These are phyloP conservation scores for Russula sp. DNA, from an alignment of 768 basidiomycete genomes.

Conservation along the genomic window DNA sequence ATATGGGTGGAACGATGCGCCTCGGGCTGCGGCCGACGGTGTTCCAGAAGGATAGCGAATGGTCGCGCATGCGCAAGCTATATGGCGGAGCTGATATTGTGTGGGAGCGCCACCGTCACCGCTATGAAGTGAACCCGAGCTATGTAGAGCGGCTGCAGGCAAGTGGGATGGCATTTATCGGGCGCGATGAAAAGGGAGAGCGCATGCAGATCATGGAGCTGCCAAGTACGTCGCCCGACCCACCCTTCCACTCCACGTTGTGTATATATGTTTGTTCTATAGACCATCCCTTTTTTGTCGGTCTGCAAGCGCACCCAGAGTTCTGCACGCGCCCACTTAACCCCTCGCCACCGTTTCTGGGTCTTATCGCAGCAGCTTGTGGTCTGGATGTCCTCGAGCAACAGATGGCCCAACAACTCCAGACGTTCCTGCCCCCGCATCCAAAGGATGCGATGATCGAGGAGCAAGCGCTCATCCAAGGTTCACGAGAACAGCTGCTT, in stretches of 20 bases:
- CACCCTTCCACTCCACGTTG: background rate
- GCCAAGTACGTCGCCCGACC: constrained; percentile 45
- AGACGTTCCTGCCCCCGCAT: constrained; percentile 65
- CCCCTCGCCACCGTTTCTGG: constrained; percentile 95
- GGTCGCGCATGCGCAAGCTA: constrained; percentile 68
- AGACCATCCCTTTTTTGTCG: constrained; percentile 95
- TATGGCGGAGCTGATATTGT: constrained; percentile 78
- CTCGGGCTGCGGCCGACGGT: constrained; percentile 96
- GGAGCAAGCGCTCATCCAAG: constrained; percentile 49
- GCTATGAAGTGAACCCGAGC: constrained; percentile 92
- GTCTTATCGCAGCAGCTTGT: constrained; percentile 81
- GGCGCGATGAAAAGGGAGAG: constrained; percentile 93
- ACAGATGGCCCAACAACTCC: constrained; percentile 63
- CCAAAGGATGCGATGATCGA: constrained; percentile 68
- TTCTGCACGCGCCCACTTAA: constrained; percentile 98
- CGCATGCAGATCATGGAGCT: constrained; percentile 96
- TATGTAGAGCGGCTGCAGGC: constrained; percentile 66
- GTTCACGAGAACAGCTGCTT: constrained; percentile 25
- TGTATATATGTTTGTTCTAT: background rate
- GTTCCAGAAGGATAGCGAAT: constrained; percentile 68
- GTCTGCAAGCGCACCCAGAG: constrained; percentile 95
- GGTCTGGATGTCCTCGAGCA: constrained; percentile 52
- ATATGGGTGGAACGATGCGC: constrained; percentile 99
- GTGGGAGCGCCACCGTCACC: constrained; percentile 96
- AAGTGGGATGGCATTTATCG: constrained; percentile 72